Percentiles rank a stretch among this genome's conserved stretches.
These are phyloP conservation scores for Boletus sp. DNA, from an alignment of 768 basidiomycete species.

Conservation along the genomic window DNA sequence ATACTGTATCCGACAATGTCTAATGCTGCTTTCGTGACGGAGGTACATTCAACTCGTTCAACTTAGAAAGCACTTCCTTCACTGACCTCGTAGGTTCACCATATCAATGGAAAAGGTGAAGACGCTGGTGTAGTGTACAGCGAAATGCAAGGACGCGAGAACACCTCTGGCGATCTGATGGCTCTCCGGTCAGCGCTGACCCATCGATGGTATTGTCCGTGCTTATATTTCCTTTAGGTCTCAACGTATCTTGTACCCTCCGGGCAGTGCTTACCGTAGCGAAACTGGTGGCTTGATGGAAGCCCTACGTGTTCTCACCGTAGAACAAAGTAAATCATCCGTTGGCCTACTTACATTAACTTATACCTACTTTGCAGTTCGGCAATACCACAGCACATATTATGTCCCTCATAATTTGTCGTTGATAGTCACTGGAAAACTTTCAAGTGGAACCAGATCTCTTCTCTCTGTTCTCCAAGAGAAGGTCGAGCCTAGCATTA, in stretches of 20 bases:
- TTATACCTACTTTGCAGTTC: constrained; percentile 52
- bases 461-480: constrained; percentile 80
- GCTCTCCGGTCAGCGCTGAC: constrained; percentile 59
- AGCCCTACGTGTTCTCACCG: constrained; percentile 76
- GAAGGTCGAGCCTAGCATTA: constrained; percentile 77
- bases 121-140: constrained; percentile 96
- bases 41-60: constrained; percentile 36
- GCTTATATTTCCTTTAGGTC: constrained; percentile 41
- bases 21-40: constrained; percentile 72
- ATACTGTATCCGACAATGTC: constrained; percentile 95
- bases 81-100: constrained; percentile 72
- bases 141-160: constrained; percentile 96
- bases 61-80: constrained; percentile 1
- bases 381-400: constrained; percentile 81
- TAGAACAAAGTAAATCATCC: constrained; percentile 72
- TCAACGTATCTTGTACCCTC: constrained; percentile 78
- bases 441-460: constrained; percentile 69
- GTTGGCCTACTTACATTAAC: constrained; percentile 2
- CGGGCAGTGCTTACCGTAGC: constrained; percentile 84
- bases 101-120: constrained; percentile 86
- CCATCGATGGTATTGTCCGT: not conserved
- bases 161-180: constrained; percentile 90
- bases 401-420: constrained; percentile 95
- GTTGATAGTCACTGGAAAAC: constrained; percentile 84
- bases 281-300: constrained; percentile 98